phyloP scores from a whole-genome alignment of 495 filamentous ascomycete species.

The Thermochaetoides thermophila region DNA sequence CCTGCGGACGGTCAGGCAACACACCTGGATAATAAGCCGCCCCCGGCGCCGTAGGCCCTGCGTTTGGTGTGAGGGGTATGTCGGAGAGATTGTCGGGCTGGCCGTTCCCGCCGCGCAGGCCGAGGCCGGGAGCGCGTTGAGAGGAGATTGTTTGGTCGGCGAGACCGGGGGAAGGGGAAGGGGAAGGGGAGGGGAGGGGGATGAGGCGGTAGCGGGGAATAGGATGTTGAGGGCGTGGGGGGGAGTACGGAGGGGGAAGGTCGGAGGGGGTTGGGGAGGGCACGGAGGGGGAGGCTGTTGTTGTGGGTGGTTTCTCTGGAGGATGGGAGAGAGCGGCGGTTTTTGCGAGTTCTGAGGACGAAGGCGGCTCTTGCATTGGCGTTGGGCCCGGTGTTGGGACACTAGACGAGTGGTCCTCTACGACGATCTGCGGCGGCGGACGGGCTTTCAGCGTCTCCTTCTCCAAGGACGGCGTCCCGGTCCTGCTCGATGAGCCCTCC shows the following conservation, averaged over 20 bases:
- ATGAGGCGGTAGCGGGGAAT: constrained; percentile 24
- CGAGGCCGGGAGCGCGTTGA: constrained; percentile 31
- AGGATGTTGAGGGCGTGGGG: constrained; percentile 8
- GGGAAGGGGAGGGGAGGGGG: constrained; percentile 22
- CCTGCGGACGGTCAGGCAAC: constrained; percentile 22
- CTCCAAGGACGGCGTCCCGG: too few species aligned
- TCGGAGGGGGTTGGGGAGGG: constrained; percentile 8
- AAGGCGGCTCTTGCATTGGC: constrained; percentile 8
- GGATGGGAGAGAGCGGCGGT: too few species aligned
- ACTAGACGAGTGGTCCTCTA: constrained; percentile 9
- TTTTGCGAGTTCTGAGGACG: too few species aligned
- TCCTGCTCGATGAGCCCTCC: constrained; percentile 8
- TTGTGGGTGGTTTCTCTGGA: constrained; percentile 24
- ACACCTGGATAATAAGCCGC: too few species aligned
- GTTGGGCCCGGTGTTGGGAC: constrained; percentile 9
- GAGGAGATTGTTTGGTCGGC: constrained; percentile 29
- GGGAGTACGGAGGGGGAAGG: constrained; percentile 30
- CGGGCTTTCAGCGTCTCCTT: too few species aligned
- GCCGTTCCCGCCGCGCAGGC: too few species aligned
- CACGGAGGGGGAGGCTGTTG: not conserved
- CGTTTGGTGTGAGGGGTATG: constrained; percentile 25
- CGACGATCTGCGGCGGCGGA: constrained; percentile 5
- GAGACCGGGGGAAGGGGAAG: constrained; percentile 31
- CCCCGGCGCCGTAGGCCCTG: too few species aligned
- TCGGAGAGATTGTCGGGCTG: constrained; percentile 22